Evolutionary conservation across 202 grass and related monocot genomes (phyloP).

Genomic region (Bolboschoenoplectus hybrid): DNA sequence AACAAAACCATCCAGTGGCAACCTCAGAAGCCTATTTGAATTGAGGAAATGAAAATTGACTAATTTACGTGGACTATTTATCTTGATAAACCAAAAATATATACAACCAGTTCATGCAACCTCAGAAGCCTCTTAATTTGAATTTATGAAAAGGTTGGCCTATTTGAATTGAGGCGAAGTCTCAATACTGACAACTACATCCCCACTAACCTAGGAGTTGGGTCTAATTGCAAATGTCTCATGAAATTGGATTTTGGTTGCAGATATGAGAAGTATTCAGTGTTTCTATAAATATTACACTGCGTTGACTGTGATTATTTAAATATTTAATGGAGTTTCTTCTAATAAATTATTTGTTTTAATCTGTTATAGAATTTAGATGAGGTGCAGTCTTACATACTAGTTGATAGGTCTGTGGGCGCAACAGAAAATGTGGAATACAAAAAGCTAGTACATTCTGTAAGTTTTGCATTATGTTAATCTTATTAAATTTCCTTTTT

Average conservation of each 20-base stretch:
- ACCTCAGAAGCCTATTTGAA: not conserved
- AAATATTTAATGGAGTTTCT: not conserved
- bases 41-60: not conserved
- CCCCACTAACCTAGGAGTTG: not conserved
- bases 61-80: not conserved
- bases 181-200: constrained; percentile 1
- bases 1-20: not conserved
- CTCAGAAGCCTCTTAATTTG: not conserved
- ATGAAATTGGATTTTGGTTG: not conserved
- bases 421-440: constrained; percentile 40
- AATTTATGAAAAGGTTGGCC: not conserved
- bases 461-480: constrained; percentile 46
- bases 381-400: constrained; percentile 95
- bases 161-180: constrained; percentile 8
- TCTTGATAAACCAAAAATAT: not conserved
- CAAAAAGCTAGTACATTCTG: constrained; percentile 59
- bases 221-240: not conserved
- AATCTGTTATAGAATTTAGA: constrained; percentile 64
- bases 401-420: constrained; percentile 56
- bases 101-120: not conserved
- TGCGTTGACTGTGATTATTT: not conserved
- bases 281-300: constrained; percentile 1
- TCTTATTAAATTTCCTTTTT: constrained; percentile 14
- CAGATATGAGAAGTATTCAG: not conserved
- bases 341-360: constrained; percentile 19